A percentile compares a stretch with the other conserved stretches of the same genome.
These are phyloP conservation scores for Nadsonia fulvescens DNA, from an alignment of 805 yeast species.

Conservation along the genomic window DNA sequence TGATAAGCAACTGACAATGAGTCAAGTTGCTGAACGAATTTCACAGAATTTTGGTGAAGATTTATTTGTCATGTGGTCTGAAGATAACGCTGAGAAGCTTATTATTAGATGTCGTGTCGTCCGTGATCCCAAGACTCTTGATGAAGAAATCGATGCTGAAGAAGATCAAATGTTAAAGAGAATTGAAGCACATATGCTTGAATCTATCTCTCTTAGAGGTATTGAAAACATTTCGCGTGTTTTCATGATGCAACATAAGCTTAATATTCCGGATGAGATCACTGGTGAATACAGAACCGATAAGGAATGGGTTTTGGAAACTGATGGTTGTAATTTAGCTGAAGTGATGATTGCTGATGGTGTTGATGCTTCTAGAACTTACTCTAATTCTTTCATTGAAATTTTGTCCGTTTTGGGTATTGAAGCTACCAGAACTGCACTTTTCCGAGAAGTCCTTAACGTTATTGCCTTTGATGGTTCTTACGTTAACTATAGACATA, in stretches of 20 bases:
- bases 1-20: conserved; percentile 94
- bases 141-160: conserved; percentile 86
- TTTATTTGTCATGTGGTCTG: conserved; percentile 95
- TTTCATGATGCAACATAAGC: conserved; percentile 33
- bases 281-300: conserved; percentile 78
- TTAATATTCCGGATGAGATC: conserved; percentile 33
- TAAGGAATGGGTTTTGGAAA: conserved; percentile 96
- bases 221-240: conserved; percentile 83
- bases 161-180: conserved; percentile 93
- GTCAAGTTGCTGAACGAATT: conserved; percentile 92
- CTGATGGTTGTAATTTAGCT: conserved; percentile 92
- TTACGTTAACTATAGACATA: conserved; percentile 93
- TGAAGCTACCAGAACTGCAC: conserved; percentile 92
- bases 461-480: conserved; percentile 99
- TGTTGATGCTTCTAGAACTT: conserved; percentile 77
- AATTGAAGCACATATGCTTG: conserved; percentile 91
- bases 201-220: conserved; percentile 88
- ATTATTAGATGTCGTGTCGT: conserved; percentile 96
- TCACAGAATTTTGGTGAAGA: conserved; percentile 87
- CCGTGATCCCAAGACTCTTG: conserved; percentile 84
- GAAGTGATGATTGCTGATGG: conserved; percentile 93
- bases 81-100: conserved; percentile 93
- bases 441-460: conserved; percentile 84
- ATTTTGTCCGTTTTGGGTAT: conserved; percentile 89
- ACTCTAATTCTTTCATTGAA: conserved; percentile 94